These are phyloP conservation scores for Scutellaria baicalensis DNA, from an alignment of 257 asterid genomes.

Conservation along the genomic window DNA sequence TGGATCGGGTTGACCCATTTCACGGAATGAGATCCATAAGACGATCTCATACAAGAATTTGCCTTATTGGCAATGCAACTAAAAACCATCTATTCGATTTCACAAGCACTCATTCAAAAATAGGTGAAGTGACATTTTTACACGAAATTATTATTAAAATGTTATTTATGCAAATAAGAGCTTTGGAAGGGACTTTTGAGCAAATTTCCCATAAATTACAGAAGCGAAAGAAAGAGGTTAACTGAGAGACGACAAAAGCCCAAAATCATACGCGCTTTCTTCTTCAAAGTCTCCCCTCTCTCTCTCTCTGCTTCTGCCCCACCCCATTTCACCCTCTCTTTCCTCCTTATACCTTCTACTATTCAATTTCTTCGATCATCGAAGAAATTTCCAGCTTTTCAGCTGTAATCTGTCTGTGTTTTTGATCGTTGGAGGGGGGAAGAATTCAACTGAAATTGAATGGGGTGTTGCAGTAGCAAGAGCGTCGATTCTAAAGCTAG, in stretches of 20 bases:
- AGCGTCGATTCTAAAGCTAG: slow-evolving; percentile 53
- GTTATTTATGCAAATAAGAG: too few species aligned
- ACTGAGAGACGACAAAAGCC: background rate
- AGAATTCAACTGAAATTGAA: slow-evolving; percentile 11
- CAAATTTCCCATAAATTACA: background rate
- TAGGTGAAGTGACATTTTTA: too few species aligned
- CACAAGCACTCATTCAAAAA: too few species aligned
- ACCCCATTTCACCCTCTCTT: background rate
- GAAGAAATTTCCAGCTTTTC: background rate
- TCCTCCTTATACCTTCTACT: background rate
- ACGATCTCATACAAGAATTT: too few species aligned
- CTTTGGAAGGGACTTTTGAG: too few species aligned
- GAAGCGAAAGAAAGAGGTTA: background rate
- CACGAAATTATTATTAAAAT: too few species aligned
- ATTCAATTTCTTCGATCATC: slow-evolving; percentile 17
- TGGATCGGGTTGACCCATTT: too few species aligned
- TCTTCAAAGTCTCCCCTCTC: slow-evolving; percentile 35
- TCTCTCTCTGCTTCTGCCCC: slow-evolving; percentile 1
- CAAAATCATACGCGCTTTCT: slow-evolving; percentile 36
- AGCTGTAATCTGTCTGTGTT: background rate
- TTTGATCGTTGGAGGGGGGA: slow-evolving; percentile 25
- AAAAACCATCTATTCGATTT: too few species aligned
- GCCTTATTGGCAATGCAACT: too few species aligned
- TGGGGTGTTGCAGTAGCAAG: slow-evolving; percentile 89
- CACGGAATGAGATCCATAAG: too few species aligned